Base-by-base conservation (phyloP, 2,329 filamentous ascomycete genomes). In the Botrytis pseudocinerea region DNA sequence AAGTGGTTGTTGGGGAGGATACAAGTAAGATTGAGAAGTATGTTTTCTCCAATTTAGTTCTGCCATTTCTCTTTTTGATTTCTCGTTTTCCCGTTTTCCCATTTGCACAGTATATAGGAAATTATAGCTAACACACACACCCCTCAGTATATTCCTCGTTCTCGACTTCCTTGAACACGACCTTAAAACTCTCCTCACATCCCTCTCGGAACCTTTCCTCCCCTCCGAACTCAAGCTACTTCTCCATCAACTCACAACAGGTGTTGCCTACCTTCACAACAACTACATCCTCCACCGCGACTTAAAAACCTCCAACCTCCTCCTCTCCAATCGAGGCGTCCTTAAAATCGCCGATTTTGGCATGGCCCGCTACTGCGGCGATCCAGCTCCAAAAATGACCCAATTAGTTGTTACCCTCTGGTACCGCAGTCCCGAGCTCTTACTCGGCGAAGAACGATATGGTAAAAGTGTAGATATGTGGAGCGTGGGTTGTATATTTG, bases 121-220 rank as follows among this genome's bases (percentile, higher is more conserved):
- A 57, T 10, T 20, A 46, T 66, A n/a, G 76, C 74, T 77, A 72
- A 77, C 73, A 75, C 69, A 74, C n/a, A 40, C 48, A 44, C 25
- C 14, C 22, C 10, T 82, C 82, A 94, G 91, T 84, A 92, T 98
- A 77, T 97, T 94, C 82, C 89, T 99, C 73, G 96, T 98, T 76
- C 95, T 99, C 87, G 95, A 98, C 81, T 99, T 98, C 83, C 87
- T 98, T 79, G 95, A 98, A 85, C 96, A 99, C 85, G 96, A 99
- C 80, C 90, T 99, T 73, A 97, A 97, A 83, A 93, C 92, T 72
- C 88, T 99, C 73, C 92, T 97, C 76, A 93, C 97, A 82, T 93
- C 97, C 80, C 97, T 98, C 94, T 89, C 92, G 70, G 93, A 98
- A 80, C 94, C 95, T 0, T 99, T 99, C 82, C 87, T 97, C 72